A percentile compares a stretch with the other conserved stretches of the same genome.
phyloP scores from a whole-genome alignment of 345 rosid genomes.

The Lenwebbia sp. region DNA sequence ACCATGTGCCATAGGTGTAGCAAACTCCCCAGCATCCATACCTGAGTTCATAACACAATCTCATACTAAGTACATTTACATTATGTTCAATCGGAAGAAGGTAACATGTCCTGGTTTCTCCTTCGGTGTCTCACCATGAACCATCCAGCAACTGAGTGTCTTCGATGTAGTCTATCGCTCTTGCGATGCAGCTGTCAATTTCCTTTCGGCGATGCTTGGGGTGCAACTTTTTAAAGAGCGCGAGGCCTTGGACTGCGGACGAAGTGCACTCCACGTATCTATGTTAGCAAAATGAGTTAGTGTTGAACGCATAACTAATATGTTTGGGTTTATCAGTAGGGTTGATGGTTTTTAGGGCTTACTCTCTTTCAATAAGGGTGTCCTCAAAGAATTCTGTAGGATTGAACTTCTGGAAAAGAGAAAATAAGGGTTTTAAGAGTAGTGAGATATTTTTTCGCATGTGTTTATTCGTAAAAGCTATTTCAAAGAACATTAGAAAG shows the following conservation, averaged over 20 bases:
- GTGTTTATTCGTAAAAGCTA: neutral
- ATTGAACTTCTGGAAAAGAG: slow-evolving; percentile 23
- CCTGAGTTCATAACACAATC: slow-evolving; percentile 6
- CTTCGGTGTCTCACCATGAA: slow-evolving; percentile 20
- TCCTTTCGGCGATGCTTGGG: slow-evolving; percentile 27
- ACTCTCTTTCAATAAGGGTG: slow-evolving; percentile 38
- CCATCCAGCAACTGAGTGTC: slow-evolving; percentile 37
- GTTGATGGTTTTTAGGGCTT: slow-evolving; percentile 2
- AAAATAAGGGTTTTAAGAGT: neutral
- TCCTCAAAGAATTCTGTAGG: slow-evolving; percentile 46
- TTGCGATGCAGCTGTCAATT: slow-evolving; percentile 14
- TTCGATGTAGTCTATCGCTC: slow-evolving; percentile 20
- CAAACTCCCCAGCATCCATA: slow-evolving; percentile 73
- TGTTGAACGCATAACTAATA: neutral
- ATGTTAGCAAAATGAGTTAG: neutral
- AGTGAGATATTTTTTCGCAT: neutral
- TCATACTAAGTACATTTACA: neutral
- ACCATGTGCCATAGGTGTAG: slow-evolving; percentile 51
- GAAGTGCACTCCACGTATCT: slow-evolving; percentile 48
- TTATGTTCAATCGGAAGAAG: neutral
- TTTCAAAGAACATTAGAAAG: neutral
- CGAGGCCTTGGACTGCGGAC: slow-evolving; percentile 31
- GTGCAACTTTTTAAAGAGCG: slow-evolving; percentile 28
- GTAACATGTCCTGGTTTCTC: neutral
- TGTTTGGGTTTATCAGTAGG: neutral